Evolutionary conservation across 1,284 basidiomycete species (phyloP), one percentile per base, ranked within the genome.

Genomic region (Paramarasmius palmivorus): DNA sequence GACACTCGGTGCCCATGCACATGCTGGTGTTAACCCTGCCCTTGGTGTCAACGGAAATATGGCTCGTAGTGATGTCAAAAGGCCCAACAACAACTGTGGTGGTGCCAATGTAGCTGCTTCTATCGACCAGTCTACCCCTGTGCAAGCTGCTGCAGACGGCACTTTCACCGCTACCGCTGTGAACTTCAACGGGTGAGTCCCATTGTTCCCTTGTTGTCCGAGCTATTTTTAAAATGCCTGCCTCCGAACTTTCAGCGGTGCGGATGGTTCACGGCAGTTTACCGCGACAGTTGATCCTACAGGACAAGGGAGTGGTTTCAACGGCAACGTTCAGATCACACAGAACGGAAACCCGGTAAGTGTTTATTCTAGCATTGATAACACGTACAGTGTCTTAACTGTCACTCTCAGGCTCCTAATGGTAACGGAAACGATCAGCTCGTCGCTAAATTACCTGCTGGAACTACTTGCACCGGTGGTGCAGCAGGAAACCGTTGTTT

Each of bases 191-290:
- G 68, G 57, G 81, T 81, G 57, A 57, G 77, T 68, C 19, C 38
- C 12, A 22, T 50, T 12, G 52, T 39, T 41, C 7, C 41, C 37
- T 45, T 45, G 32, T 14, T 4, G 36, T 29, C 1, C 20, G 38
- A 53, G 7, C 41, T 49, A 38, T 37, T 35, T 29, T 23, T 40
- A 7, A n/a, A 32, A 32, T 2, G 38, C 23, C 20, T 34, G 39
- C 23, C 42, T 25, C 19, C 25, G 42, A 26, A 32, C 48, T 46
- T 41, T 10, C 48, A 78, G 73, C 40, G 73, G 73, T 40, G 51
- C 56, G 3, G 81, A 83, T 62, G 82, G 81, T 29, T 82, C 81
- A 6, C 74, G 77, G n/a, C 65, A 73, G 52, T 70, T 83, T 49
- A 66, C 66, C 10, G 69, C 73, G 23, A 64, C 65, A 17, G 70